Evolutionary conservation across 208 protist genomes (phyloP).

Genomic region (Trypanosoma avium): DNA sequence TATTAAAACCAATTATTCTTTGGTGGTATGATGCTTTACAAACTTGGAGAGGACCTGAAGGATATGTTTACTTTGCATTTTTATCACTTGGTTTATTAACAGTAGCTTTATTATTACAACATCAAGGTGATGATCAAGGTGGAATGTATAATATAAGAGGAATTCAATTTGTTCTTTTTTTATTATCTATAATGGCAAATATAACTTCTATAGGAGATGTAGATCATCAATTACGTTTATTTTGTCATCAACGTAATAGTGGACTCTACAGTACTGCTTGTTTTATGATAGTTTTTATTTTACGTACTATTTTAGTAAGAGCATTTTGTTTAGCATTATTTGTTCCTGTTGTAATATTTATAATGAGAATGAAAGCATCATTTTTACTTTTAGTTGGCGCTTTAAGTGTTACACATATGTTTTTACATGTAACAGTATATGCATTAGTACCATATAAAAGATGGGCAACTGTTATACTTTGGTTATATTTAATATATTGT

Average conservation of each 20-base stretch:
- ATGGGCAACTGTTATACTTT: slow-evolving; percentile 24
- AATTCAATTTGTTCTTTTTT: slow-evolving; percentile 57
- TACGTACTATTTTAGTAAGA: slow-evolving; percentile 35
- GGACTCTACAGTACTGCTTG: slow-evolving; percentile 44
- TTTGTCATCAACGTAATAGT: slow-evolving; percentile 45
- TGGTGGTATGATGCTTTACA: slow-evolving; percentile 39
- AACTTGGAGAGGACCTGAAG: slow-evolving; percentile 27
- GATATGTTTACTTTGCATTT: slow-evolving; percentile 31
- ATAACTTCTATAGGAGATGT: slow-evolving; percentile 30
- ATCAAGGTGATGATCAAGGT: slow-evolving; percentile 41
- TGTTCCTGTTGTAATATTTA: slow-evolving; percentile 42
- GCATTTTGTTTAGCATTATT: slow-evolving; percentile 41
- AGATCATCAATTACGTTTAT: slow-evolving; percentile 37
- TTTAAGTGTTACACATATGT: slow-evolving; percentile 46
- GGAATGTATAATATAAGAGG: slow-evolving; percentile 74
- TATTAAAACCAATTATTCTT: slow-evolving; percentile 43
- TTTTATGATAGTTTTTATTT: slow-evolving; percentile 38
- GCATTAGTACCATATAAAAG: slow-evolving; percentile 33
- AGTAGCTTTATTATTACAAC: slow-evolving; percentile 32
- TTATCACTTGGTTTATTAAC: slow-evolving; percentile 30
- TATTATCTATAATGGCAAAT: slow-evolving; percentile 55
- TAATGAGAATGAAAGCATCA: slow-evolving; percentile 35
- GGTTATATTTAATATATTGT: slow-evolving; percentile 42
- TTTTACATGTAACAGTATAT: slow-evolving; percentile 38
- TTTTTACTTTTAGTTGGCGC: slow-evolving; percentile 40